Conservation (phyloP, 2,329 filamentous ascomycete species). For the Penicillium digitatum region DNA sequence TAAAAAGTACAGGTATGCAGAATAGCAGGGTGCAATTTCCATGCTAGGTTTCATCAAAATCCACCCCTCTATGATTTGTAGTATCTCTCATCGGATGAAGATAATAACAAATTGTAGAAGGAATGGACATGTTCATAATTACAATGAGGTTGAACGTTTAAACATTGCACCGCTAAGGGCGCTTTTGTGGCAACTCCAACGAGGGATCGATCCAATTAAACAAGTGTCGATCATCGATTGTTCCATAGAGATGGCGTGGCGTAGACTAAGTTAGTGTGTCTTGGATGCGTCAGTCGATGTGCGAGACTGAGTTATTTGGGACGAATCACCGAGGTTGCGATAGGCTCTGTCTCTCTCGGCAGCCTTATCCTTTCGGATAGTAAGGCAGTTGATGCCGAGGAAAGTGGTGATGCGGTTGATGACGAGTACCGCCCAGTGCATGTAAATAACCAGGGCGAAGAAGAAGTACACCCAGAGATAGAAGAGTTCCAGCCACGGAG, state of each 20-base stretch:
- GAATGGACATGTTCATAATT: slow-evolving; percentile 8
- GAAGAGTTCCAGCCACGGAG: slow-evolving; percentile 63
- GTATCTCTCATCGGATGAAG: background rate
- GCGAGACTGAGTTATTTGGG: slow-evolving; percentile 8
- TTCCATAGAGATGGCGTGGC: background rate
- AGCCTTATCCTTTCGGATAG: slow-evolving; percentile 56
- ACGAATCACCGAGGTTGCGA: slow-evolving; percentile 33
- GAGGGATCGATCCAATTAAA: background rate
- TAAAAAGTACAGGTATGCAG: slow-evolving; percentile 10
- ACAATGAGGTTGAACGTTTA: slow-evolving; percentile 5
- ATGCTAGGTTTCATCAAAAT: slow-evolving; percentile 4
- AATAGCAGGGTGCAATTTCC: background rate
- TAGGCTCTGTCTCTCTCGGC: slow-evolving; percentile 35
- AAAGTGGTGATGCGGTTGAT: slow-evolving; percentile 88
- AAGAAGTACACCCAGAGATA: slow-evolving; percentile 83
- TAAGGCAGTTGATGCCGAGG: slow-evolving; percentile 90
- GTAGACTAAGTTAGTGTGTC: slow-evolving; percentile 6
- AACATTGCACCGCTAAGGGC: background rate
- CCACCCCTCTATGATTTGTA: background rate
- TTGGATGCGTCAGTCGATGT: slow-evolving; percentile 6
- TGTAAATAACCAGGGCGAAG: slow-evolving; percentile 82
- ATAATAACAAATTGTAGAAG: background rate
- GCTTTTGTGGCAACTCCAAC: background rate
- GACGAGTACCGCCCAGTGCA: slow-evolving; percentile 86
- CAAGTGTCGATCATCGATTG: background rate